These are phyloP conservation scores for Aethionema arabicum DNA, from an alignment of 345 rosid species.

Conservation along the genomic window DNA sequence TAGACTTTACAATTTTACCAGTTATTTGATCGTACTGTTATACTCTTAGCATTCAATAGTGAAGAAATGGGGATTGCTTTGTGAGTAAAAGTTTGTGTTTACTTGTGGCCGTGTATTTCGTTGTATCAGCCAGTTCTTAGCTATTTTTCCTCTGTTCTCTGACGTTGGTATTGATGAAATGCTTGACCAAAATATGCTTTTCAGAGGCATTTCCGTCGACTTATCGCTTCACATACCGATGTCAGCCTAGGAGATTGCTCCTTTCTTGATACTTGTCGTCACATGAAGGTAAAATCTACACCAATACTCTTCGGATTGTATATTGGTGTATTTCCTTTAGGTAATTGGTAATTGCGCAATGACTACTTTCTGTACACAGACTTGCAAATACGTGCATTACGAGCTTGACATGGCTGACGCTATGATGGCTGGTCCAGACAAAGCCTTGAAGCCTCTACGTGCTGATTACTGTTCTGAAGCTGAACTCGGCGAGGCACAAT, in stretches of 20 bases:
- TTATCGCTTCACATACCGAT: slow-evolving; percentile 94
- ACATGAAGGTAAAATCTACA: slow-evolving; percentile 74
- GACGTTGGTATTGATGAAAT: background rate
- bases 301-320: slow-evolving; percentile 1
- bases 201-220: slow-evolving; percentile 93
- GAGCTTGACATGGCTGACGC: slow-evolving; percentile 91
- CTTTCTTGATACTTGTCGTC: slow-evolving; percentile 98
- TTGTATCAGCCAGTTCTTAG: no score
- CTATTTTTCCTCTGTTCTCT: background rate
- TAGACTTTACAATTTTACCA: slow-evolving; percentile 3
- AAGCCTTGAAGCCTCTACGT: slow-evolving; percentile 77
- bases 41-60: background rate
- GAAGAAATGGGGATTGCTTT: slow-evolving; percentile 5
- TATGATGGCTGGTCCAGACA: slow-evolving; percentile 59
- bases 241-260: slow-evolving; percentile 95
- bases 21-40: background rate
- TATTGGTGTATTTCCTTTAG: slow-evolving; percentile 1
- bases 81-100: background rate
- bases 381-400: slow-evolving; percentile 97
- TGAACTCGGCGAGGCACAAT: slow-evolving; percentile 96
- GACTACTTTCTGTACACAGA: slow-evolving; percentile 43
- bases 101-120: background rate
- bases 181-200: slow-evolving; percentile 22
- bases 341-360: background rate
- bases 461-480: slow-evolving; percentile 97